Evolutionary conservation across 345 rosid species (phyloP).

Genomic region (Lagerstroemia speciosa): DNA sequence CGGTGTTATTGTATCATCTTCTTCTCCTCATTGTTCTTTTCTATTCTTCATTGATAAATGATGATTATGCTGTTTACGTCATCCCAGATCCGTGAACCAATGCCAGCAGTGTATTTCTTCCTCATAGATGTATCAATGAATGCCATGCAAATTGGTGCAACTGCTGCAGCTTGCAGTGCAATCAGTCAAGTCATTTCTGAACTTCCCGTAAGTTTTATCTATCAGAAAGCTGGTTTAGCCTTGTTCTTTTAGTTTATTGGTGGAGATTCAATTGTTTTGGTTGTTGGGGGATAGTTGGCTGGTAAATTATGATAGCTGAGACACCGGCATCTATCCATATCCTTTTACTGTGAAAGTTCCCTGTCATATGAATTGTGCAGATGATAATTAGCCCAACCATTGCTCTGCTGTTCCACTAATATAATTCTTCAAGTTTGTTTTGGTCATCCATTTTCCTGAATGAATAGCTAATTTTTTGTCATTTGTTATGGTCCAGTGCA

Average conservation of each 20-base stretch:
- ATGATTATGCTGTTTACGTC: conserved; percentile 9
- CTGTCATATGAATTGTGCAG: neutral
- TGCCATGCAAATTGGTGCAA: conserved; percentile 91
- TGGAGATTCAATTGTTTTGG: neutral
- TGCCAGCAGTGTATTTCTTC: conserved; percentile 94
- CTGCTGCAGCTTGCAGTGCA: conserved; percentile 97
- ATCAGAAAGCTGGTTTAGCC: neutral
- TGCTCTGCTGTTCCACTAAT: neutral
- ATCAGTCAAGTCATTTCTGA: conserved; percentile 85
- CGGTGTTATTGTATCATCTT: conserved; percentile 1
- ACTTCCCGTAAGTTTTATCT: conserved; percentile 67
- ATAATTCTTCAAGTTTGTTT: neutral
- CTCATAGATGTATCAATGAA: conserved; percentile 93
- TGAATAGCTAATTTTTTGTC: neutral
- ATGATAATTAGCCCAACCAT: neutral
- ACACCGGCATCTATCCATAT: neutral
- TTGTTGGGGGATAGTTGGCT: neutral
- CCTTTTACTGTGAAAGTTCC: neutral
- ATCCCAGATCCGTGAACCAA: conserved; percentile 89
- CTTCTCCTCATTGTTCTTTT: neutral
- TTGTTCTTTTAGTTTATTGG: conserved; percentile 1
- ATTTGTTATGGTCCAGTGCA: neutral
- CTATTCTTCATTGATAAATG: conserved; percentile 13
- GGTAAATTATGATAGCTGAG: neutral
- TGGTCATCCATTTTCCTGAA: neutral